Percentiles rank a stretch among this genome's conserved stretches.
phyloP scores from a whole-genome alignment of 768 basidiomycete species.

The Termitomyces sp. region DNA sequence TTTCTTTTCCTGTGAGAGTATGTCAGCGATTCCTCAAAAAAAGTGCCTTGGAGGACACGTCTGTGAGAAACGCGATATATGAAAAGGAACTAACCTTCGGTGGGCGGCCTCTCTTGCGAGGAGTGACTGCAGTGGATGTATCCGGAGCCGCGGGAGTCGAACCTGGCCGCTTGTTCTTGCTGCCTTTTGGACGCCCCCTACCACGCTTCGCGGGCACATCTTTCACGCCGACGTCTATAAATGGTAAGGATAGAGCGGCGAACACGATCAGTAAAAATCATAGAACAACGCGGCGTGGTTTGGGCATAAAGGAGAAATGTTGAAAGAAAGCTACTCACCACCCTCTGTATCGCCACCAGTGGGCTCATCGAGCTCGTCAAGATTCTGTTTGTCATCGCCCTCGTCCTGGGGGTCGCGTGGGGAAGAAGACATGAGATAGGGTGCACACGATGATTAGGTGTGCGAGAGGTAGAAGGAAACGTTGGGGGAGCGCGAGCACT shows the following conservation, averaged over 20 bases:
- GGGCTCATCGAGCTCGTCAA: constrained; percentile 55
- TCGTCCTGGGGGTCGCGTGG: constrained; percentile 48
- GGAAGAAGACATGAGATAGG: constrained; percentile 53
- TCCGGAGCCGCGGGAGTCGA: constrained; percentile 24
- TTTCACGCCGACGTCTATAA: constrained; percentile 31
- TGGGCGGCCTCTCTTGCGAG: constrained; percentile 61
- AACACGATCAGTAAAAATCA: constrained; percentile 17
- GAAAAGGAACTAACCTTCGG: constrained; percentile 44
- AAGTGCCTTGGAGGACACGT: background rate
- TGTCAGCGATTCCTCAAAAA: constrained; percentile 14
- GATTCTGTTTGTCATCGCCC: constrained; percentile 44
- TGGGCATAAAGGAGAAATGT: background rate
- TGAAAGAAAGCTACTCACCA: constrained; percentile 26
- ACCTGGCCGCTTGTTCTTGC: constrained; percentile 58
- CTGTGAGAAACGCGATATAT: constrained; percentile 15
- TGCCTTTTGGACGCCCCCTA: constrained; percentile 86
- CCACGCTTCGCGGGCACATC: constrained; percentile 60
- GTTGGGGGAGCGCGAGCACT: constrained; percentile 22
- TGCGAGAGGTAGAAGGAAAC: constrained; percentile 11
- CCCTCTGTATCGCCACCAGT: constrained; percentile 31
- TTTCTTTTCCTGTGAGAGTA: constrained; percentile 30
- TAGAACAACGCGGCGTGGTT: background rate
- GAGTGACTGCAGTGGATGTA: constrained; percentile 25
- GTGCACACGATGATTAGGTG: constrained; percentile 23
- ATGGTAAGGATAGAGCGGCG: constrained; percentile 18